Evolutionary conservation across 176 grass and related monocot genomes (phyloP), one percentile per base, ranked within the genome.

Genomic region (Oryza meridionalis): DNA sequence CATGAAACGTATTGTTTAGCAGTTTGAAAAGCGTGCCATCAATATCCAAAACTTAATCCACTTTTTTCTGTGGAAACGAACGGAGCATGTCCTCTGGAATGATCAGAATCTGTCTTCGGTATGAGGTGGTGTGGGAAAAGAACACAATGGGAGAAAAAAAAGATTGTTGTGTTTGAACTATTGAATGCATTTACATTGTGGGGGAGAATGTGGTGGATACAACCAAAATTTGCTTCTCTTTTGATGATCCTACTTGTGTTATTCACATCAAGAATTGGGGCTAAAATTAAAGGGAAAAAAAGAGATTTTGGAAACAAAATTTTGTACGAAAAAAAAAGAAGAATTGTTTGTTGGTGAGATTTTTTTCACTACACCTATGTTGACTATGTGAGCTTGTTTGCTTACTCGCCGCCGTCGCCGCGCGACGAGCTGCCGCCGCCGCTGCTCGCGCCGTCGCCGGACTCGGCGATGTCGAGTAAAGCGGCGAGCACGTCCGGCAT

Each of bases 401-500:
- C 19, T 65, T 19, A 37, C 42, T 66, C 42, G 21, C 55, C 50
- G 50, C 6, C 31, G 44, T 55, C 44, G 0, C 32, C 11, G 8
- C 5, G 42, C 10, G 40, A 62, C 7, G 77, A n/a, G 24, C 61
- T 68, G 13, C 14, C 33, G 10, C 14, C 33, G 10, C 6, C 59
- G 45, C 83, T 47, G 14, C 65, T 47, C 21, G 6, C 25, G 11
- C 59, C 70, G 82, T 29, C 5, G 19, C 29, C 21, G n/a, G 7
- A 47, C 24, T 16, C 59, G 22, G 79, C 66, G 11, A 92, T 50
- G 86, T 70, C 73, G 33, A 86, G 77, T 49, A 94, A 72, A 13
- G 59, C 72, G 16, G 67, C 82, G 40, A 87, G 77, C 4, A 92
- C 90, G 2, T 82, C 84, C 49, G 65, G 64, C 92, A 94, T 92